Percentiles rank a stretch among this genome's conserved stretches.
Evolutionary conservation across 805 yeast species (phyloP).

Genomic region (Dipodascus albidus): DNA sequence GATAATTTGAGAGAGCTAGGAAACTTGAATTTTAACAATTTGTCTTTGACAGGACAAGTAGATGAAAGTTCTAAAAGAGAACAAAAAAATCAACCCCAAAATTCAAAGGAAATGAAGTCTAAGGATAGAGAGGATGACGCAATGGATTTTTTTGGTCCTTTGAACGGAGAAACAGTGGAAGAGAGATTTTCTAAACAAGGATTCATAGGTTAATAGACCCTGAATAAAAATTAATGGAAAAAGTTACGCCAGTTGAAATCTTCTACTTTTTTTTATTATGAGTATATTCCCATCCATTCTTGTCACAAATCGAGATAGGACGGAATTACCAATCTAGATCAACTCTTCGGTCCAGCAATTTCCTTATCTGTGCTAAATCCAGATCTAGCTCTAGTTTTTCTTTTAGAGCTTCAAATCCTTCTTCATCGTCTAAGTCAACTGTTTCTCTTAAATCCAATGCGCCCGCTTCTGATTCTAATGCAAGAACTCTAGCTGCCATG

Average conservation of each 20-base stretch:
- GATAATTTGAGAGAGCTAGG: conserved; percentile 15
- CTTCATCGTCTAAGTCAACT: neutral
- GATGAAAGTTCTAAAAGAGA: neutral
- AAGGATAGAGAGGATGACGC: conserved; percentile 2
- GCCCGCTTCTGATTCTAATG: neutral
- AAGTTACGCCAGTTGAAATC: too few species aligned
- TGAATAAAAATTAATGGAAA: too few species aligned
- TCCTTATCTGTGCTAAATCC: neutral
- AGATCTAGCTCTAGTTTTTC: neutral
- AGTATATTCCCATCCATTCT: too few species aligned
- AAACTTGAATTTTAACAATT: neutral
- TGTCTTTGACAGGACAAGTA: neutral
- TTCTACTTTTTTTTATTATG: too few species aligned
- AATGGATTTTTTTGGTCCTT: neutral
- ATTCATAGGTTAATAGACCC: too few species aligned
- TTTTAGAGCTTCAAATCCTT: neutral
- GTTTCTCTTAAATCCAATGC: neutral
- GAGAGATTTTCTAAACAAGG: conserved; percentile 3
- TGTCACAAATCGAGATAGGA: too few species aligned
- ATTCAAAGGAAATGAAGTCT: too few species aligned
- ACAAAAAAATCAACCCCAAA: too few species aligned
- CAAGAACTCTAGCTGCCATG: neutral
- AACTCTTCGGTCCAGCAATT: neutral
- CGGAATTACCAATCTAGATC: neutral
- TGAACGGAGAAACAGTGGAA: conserved; percentile 7